These are phyloP conservation scores for Phyllosticta ampelicida DNA, from an alignment of 2,329 filamentous ascomycete genomes.

Conservation along the genomic window DNA sequence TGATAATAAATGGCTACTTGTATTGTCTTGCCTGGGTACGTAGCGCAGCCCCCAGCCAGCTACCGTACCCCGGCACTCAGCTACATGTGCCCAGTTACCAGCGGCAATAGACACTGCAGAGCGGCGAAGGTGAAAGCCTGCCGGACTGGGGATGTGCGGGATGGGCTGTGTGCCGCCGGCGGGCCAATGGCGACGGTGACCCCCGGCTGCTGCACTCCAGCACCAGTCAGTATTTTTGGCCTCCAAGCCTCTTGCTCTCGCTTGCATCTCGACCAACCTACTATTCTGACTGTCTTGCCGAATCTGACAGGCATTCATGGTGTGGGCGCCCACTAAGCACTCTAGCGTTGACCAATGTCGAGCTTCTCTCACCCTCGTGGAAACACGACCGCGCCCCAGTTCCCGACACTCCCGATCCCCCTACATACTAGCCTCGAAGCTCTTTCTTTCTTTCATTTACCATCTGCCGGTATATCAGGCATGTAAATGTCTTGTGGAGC, in stretches of 20 bases:
- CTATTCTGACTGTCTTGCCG: not conserved
- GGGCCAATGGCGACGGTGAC: not conserved
- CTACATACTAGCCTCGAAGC: not conserved
- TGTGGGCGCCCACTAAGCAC: not conserved
- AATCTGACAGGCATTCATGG: not conserved
- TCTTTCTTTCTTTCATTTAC: not conserved
- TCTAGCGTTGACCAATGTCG: not conserved
- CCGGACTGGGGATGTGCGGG: not conserved
- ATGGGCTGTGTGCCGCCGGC: not conserved
- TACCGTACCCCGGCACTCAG: not conserved
- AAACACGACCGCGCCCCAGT: not conserved
- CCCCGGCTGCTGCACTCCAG: not conserved
- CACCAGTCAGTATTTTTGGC: not conserved
- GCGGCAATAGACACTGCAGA: not conserved
- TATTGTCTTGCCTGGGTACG: not conserved
- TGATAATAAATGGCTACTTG: conserved; percentile 1
- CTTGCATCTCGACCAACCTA: not conserved
- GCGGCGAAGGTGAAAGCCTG: not conserved
- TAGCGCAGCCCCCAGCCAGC: not conserved
- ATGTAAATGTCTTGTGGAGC: not conserved
- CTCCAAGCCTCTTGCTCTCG: not conserved
- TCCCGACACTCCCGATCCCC: not conserved
- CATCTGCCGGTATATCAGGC: not conserved
- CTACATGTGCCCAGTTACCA: not conserved
- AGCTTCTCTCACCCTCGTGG: not conserved